Evolutionary conservation across 2,329 filamentous ascomycete species (phyloP), one percentile per base, ranked within the genome.

Genomic region (Parasarocladium wereldwijsianum): DNA sequence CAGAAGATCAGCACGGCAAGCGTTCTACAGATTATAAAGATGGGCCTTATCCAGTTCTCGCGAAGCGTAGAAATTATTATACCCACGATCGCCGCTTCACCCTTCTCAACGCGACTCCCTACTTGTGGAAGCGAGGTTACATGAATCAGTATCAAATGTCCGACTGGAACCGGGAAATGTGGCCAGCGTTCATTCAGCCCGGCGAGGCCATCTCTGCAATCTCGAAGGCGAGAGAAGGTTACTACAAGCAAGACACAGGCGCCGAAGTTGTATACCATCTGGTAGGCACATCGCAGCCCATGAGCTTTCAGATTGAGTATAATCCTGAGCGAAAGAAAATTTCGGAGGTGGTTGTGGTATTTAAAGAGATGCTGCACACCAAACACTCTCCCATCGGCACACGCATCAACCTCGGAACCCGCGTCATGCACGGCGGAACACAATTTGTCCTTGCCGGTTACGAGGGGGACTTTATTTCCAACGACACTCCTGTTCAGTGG

Each of bases 91-190:
- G 20, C 15, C 17, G 28, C 26, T 31, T 52, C 19, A 37, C 33
- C 2, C 32, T 54, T 26, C 35, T 52, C 42, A 54, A 54, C 32
- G 43, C 40, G n/a, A 52, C 47, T 5, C 50, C 50, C 3, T 52
- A 49, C 35, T 33, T 26, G 17, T 54, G 47, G 49, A 21, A 24
- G 6, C 40, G 31, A 24, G 38, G 25, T 1, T 40, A 37, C 35
- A 33, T 32, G 1, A 32, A 38, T 31, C 28, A 31, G 0, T 43
- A 46, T 26, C 40, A 45, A 25, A 26, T 44, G 20, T 10, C 7
- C 8, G 26, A 23, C 9, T 34, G 33, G 33, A 20, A 15, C 11
- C n/a, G n/a, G 3, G 14, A 24, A 6, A 12, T 19, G 9, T 48
- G 44, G 40, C 45, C 47, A 3, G 12, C 37, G n/a, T 33, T 32